Base-by-base conservation (phyloP, 495 filamentous ascomycete species). In the Tuber calosporum region DNA sequence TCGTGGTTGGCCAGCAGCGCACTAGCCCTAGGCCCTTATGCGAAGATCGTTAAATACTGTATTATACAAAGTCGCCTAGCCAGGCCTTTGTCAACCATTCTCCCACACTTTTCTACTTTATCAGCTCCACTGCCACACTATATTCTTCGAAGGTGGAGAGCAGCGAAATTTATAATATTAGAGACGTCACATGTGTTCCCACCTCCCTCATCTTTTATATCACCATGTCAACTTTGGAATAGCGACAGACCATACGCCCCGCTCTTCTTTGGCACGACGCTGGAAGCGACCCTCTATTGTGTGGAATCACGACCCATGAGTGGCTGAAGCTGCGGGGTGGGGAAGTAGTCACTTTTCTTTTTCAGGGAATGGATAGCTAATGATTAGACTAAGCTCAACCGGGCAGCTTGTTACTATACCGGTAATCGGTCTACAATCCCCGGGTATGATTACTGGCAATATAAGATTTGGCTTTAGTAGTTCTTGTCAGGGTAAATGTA, bases 201-300 rank as follows among this genome's bases (percentile, higher is more conserved):
- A 67, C 41, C 40, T 70, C 58, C 69, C 67, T 69, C 22, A 34
- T 40, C 67, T 69, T 22, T 38, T 73, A 34, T n/a, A 39, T 69
- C 41, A 30, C 40, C 66, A 4, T 71, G 41, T 58, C 67, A 45
- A 58, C 69, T 30, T 20, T 45, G 19, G 6, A 17, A 53, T 74
- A 94, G 91, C 95, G 22, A 95, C 97, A 84, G 96, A 96, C 79
- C 91, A 1, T 98, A 93, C 81, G 90, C 91, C 6, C 86, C 97
- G 7, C 88, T 99, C 38, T 87, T 99, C 26, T 97, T 99, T 83
- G 90, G 90, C 13, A 94, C 93, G 9, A 85, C 88, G 15, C 93
- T 97, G 66, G 86, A 86, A 67, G 87, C 2, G 95, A 99, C 82
- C 96, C 93, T 0, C 86, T 91, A 58, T 94, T 94, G 3, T 86